Evolutionary conservation across 1,284 basidiomycete species (phyloP).

Genomic region (Ganoderma resinaceum): DNA sequence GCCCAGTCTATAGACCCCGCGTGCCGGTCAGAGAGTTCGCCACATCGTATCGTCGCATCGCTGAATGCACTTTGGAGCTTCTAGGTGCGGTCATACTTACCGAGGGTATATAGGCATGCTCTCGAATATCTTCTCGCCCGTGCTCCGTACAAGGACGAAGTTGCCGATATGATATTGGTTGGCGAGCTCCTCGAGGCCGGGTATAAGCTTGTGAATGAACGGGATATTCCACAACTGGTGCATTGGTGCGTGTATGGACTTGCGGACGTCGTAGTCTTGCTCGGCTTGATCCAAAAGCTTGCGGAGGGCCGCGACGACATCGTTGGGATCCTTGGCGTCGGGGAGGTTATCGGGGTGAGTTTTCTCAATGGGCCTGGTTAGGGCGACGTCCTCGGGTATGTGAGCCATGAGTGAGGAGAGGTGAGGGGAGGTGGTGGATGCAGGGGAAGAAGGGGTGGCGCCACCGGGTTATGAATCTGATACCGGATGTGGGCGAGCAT

Average conservation of each 20-base stretch:
- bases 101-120: conserved; percentile 82
- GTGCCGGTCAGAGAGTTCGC: conserved; percentile 2
- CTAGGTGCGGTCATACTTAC: conserved; percentile 31
- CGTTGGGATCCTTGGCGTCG: conserved; percentile 29
- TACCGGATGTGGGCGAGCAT: neutral
- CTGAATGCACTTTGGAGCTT: neutral
- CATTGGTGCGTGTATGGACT: conserved; percentile 51
- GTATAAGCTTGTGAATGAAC: conserved; percentile 55
- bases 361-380: conserved; percentile 38
- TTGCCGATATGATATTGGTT: conserved; percentile 67
- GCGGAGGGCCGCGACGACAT: conserved; percentile 42
- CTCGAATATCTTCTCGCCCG: conserved; percentile 74
- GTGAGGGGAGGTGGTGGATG: neutral
- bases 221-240: conserved; percentile 39
- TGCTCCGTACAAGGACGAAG: conserved; percentile 66
- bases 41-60: neutral
- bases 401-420: conserved; percentile 15
- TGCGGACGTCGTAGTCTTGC: conserved; percentile 45
- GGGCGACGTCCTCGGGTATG: conserved; percentile 24
- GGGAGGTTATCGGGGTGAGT: conserved; percentile 39
- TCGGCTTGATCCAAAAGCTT: conserved; percentile 52
- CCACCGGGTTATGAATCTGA: neutral
- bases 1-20: conserved; percentile 52
- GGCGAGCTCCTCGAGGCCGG: conserved; percentile 62
- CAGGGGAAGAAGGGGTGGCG: neutral